Base-by-base conservation (phyloP, 108 stramenopile genomes). In the Conticribra weissflogii region DNA sequence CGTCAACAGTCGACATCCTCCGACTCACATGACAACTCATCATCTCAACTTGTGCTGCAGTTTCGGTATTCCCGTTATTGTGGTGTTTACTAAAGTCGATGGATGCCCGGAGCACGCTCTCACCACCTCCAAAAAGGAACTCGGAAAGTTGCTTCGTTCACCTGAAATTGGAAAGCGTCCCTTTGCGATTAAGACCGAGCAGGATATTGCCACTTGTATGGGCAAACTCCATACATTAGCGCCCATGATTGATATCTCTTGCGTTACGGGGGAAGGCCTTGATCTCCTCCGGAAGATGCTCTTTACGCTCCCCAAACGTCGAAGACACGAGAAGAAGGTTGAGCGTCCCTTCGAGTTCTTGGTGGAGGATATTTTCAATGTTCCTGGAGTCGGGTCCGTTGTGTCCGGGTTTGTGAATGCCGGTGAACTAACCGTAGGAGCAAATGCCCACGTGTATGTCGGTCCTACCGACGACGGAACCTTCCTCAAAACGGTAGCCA, bases 1-100 rank as follows among this genome's bases (percentile, higher is more conserved):
- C 15, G 96, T 98, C 8, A 98, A 98, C 45, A 90, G 89, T 63
- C 95, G 98, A 48, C 97, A 98, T 68, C 97, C 97, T n/a, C 97
- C 98, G 4, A 96, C 93, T 27, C 92, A 96, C 70, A 99, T 99
- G 98, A 99, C 99, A 36, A 87, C 89, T 49, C 98, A 99, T 65
- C 99, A 99, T 78, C 82, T 99, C 56, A 96, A 96, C 75, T 83
- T 99, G 23, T 97, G 96, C 57, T 93, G 95, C 70, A 97, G 96
- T 19, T 97, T 97, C 58, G 90, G 93, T 33, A 96, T 98, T 49
- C 96, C 97, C 23, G 74, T 96, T 21, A 83, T 95, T 54, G 89
- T 98, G 21, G 84, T 96, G 17, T 95, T 98, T 54, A 98, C 98
- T n/a, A 99, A 99, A 63, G 70, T 98, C 15, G 99, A 99, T 81